A percentile compares a stretch with the other conserved stretches of the same genome.
Evolutionary conservation across 768 basidiomycete species (phyloP).

Genomic region (Suillus discolor): DNA sequence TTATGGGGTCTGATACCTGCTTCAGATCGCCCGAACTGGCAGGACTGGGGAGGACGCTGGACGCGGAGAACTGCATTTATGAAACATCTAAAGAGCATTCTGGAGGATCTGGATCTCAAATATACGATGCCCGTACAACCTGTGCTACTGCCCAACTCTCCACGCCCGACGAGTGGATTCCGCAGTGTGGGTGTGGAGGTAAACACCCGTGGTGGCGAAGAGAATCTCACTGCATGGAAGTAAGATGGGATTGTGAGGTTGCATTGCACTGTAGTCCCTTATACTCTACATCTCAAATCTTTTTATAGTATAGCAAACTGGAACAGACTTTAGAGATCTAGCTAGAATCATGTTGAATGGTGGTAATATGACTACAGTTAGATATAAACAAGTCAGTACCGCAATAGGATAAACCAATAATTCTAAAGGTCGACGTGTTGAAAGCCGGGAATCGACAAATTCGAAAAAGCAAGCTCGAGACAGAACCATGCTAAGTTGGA

Average conservation of each 20-base stretch:
- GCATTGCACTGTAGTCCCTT: not conserved
- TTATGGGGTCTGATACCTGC: constrained; percentile 5
- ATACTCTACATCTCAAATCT: not conserved
- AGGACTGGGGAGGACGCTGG: constrained; percentile 86
- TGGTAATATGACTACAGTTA: constrained; percentile 18
- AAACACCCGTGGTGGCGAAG: constrained; percentile 13
- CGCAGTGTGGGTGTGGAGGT: constrained; percentile 13
- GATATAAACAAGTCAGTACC: constrained; percentile 9
- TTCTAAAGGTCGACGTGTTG: not conserved
- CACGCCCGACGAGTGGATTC: not conserved
- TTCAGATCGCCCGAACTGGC: constrained; percentile 79
- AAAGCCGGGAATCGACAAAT: not conserved
- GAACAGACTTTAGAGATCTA: not conserved
- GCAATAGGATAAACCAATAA: constrained; percentile 3
- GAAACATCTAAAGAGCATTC: constrained; percentile 66
- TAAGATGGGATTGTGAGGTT: not conserved
- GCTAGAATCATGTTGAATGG: constrained; percentile 39
- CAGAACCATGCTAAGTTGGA: not conserved
- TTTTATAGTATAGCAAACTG: not conserved
- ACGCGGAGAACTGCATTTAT: constrained; percentile 73
- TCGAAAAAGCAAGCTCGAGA: not conserved
- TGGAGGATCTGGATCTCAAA: constrained; percentile 74
- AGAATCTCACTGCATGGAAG: constrained; percentile 5
- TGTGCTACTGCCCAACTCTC: constrained; percentile 48
- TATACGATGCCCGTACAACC: constrained; percentile 79